phyloP scores from a whole-genome alignment of 805 yeast species.

The Starmerella riodocensis region DNA sequence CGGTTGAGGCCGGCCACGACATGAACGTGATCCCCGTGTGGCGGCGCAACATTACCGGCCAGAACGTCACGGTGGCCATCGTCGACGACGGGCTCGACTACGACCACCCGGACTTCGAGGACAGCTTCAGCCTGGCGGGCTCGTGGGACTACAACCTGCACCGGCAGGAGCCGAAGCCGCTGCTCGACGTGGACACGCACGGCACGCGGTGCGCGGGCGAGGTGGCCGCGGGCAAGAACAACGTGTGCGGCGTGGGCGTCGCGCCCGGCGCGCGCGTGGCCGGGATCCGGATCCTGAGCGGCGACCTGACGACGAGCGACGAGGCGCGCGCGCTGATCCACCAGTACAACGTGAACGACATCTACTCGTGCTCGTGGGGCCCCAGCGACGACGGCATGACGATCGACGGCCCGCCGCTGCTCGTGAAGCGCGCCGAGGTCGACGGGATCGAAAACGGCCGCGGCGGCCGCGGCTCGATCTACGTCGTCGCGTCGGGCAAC shows the following conservation, averaged over 20 bases:
- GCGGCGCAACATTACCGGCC: slow-evolving; percentile 69
- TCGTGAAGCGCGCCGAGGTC: slow-evolving; percentile 72
- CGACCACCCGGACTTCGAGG: slow-evolving; percentile 57
- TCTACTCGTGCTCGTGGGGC: slow-evolving; percentile 97
- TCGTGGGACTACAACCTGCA: slow-evolving; percentile 89
- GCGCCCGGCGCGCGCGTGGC: slow-evolving; percentile 77
- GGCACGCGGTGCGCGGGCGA: slow-evolving; percentile 98
- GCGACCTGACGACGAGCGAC: slow-evolving; percentile 64
- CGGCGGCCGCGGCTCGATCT: slow-evolving; percentile 64
- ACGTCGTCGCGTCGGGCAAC: slow-evolving; percentile 93
- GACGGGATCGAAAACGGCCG: slow-evolving; percentile 79
- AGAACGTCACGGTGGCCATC: slow-evolving; percentile 70
- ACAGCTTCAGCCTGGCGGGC: slow-evolving; percentile 51
- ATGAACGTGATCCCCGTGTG: slow-evolving; percentile 78
- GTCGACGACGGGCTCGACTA: slow-evolving; percentile 91
- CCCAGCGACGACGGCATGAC: slow-evolving; percentile 86
- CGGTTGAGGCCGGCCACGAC: slow-evolving; percentile 63
- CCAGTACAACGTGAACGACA: slow-evolving; percentile 73
- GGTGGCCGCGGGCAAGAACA: slow-evolving; percentile 73
- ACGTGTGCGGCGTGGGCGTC: slow-evolving; percentile 92
- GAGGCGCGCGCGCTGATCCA: slow-evolving; percentile 83
- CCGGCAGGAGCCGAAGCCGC: slow-evolving; percentile 62
- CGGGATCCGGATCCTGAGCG: slow-evolving; percentile 81
- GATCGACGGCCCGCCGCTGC: slow-evolving; percentile 66
- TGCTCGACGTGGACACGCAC: slow-evolving; percentile 70